A percentile compares a stretch with the other conserved stretches of the same genome.
These are phyloP conservation scores for Phaseolus lunatus DNA, from an alignment of 306 rosid genomes.

Conservation along the genomic window DNA sequence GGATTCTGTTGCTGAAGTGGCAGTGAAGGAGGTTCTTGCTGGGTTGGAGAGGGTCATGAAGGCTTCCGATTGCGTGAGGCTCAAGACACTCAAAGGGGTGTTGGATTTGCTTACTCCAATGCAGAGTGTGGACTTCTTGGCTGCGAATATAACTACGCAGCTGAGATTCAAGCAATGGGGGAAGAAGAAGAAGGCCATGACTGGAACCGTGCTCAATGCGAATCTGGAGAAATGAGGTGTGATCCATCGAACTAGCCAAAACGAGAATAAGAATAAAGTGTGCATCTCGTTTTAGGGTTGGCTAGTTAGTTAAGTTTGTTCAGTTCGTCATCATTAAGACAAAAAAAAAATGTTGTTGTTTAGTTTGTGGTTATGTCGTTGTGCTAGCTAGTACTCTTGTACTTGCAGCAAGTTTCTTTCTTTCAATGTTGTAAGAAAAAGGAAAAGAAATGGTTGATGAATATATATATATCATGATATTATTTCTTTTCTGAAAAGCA, in stretches of 20 bases:
- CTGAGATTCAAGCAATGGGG: constrained; percentile 60
- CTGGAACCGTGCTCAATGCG: neutral
- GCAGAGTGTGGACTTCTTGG: constrained; percentile 73
- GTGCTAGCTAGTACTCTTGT: neutral
- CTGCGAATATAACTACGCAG: constrained; percentile 51
- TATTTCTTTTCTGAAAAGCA: neutral
- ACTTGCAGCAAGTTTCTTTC: neutral
- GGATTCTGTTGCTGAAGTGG: constrained; percentile 50
- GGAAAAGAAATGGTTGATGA: constrained; percentile 5
- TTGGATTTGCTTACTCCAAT: constrained; percentile 68
- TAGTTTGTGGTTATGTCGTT: neutral
- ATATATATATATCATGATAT: neutral
- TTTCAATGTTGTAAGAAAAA: neutral
- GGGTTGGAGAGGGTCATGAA: constrained; percentile 74
- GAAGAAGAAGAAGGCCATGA: constrained; percentile 32
- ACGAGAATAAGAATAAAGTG: neutral
- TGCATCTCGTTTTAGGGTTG: constrained; percentile 1
- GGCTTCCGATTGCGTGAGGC: constrained; percentile 79
- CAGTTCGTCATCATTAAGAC: neutral
- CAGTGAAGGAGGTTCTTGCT: constrained; percentile 51
- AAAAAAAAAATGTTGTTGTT: neutral
- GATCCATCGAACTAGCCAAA: neutral
- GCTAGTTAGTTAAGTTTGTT: neutral
- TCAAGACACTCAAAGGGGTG: constrained; percentile 67
- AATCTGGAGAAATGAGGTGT: constrained; percentile 1